Percentiles rank a stretch among this genome's conserved stretches.
Evolutionary conservation across 148 eudicot species (phyloP).

Genomic region (Rhododendron kiyosumense): DNA sequence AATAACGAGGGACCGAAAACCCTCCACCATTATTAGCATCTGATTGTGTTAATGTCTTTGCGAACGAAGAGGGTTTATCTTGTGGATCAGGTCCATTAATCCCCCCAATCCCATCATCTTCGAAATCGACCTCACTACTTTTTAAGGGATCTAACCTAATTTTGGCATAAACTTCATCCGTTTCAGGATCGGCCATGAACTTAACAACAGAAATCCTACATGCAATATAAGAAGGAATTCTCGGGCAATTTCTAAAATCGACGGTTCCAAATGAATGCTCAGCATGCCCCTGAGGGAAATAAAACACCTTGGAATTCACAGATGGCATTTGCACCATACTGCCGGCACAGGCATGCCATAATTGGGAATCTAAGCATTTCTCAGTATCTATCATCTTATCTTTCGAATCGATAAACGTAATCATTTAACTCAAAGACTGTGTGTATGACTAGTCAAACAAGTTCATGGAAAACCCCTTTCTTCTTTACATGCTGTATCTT

Average conservation of each 20-base stretch:
- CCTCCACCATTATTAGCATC: constrained; percentile 99
- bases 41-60: constrained; percentile 87
- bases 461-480: background rate
- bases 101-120: constrained; percentile 31
- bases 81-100: constrained; percentile 31
- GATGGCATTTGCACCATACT: constrained; percentile 93
- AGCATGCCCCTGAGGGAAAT: constrained; percentile 84
- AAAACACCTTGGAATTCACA: constrained; percentile 56
- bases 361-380: constrained; percentile 75
- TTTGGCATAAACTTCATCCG: constrained; percentile 81
- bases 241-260: constrained; percentile 53
- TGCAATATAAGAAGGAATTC: constrained; percentile 53
- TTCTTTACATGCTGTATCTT: background rate
- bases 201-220: constrained; percentile 54
- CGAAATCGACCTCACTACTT: constrained; percentile 31
- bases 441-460: background rate
- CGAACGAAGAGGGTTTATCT: constrained; percentile 80
- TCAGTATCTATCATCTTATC: constrained; percentile 60
- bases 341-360: constrained; percentile 99
- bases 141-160: constrained; percentile 45
- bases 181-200: constrained; percentile 79
- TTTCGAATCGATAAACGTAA: constrained; percentile 74
- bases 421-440: constrained; percentile 30
- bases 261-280: constrained; percentile 69
- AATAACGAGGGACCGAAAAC: constrained; percentile 87